Evolutionary conservation across 2,329 filamentous ascomycete genomes (phyloP).

Genomic region (Aureobasidium namibiae): DNA sequence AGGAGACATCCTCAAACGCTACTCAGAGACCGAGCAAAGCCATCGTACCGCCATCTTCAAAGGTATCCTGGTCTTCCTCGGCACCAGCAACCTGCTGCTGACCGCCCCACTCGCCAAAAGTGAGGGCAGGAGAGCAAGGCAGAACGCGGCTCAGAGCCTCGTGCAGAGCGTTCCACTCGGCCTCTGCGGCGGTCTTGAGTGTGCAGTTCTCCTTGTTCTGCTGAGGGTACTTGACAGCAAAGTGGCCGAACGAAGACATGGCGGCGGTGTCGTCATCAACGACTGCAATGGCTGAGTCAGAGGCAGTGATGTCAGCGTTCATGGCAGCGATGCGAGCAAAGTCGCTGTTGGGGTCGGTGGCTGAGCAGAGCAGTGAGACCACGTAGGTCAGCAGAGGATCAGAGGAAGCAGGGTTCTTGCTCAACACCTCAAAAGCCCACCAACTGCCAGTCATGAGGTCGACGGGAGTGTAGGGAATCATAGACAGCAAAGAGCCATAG

Average conservation of each 20-base stretch:
- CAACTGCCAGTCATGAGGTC: constrained; percentile 4
- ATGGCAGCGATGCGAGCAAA: constrained; percentile 15
- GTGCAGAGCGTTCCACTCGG: constrained; percentile 18
- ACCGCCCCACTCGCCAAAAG: neutral
- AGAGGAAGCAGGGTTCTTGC: constrained; percentile 17
- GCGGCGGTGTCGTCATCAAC: constrained; percentile 1
- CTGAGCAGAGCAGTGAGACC: neutral
- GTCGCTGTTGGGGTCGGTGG: neutral
- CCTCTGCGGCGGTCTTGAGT: constrained; percentile 20
- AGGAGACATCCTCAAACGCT: neutral
- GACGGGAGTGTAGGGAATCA: constrained; percentile 20
- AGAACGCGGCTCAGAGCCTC: neutral
- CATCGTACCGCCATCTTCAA: neutral
- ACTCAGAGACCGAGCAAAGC: neutral
- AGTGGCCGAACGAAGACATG: constrained; percentile 16
- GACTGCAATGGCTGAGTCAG: constrained; percentile 20
- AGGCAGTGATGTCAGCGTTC: constrained; percentile 20
- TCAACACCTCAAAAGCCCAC: constrained; percentile 27
- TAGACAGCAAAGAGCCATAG: constrained; percentile 18
- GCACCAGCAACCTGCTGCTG: neutral
- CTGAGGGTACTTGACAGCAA: constrained; percentile 19
- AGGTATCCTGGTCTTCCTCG: neutral
- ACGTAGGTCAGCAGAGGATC: constrained; percentile 20
- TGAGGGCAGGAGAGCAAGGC: neutral
- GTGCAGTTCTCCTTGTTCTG: constrained; percentile 13